Evolutionary conservation across 192 early-diverging fungal species (phyloP), one percentile per base, ranked within the genome.

Genomic region (Coemansia sp.): DNA sequence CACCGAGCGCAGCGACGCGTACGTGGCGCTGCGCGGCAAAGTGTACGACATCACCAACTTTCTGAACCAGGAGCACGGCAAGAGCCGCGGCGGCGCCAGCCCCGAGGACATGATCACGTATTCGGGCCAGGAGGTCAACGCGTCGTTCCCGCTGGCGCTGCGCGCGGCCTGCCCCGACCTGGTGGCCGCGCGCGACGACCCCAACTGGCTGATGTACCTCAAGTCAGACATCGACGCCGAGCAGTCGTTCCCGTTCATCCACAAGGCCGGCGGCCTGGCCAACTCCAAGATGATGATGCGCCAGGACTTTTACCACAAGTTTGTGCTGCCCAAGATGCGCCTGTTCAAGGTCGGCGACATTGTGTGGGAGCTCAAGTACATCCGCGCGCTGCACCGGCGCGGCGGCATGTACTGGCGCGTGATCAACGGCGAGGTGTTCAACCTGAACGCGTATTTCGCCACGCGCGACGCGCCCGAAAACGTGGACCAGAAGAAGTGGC

Each of bases 31-130:
- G n/a, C 75, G 82, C 8, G 87, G 87, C 14, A 67, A 67, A 23
- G 85, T 87, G 1, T 89, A 86, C 50, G 87, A 89, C 58, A 58
- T 87, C 19, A 83, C 82, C 4, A 81, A 80, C 38, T 85, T 87
- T 62, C 64, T 75, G 14, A 71, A 80, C 27, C 78, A 58, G 4
- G 80, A 82, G 60, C 87, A 88, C 57, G 84, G 81, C 17, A 66
- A 42, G 32, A 60, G 63, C 43, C 60, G 56, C 20, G 64, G 64
- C 21, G 71, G 64, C 25, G 70, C 64, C 22, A 63, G 60, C 19
- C 60, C 57, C 35, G 65, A 64, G 35, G 65, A 64, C 25, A 68
- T 75, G 55, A 44, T 63, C 41, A 52, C 55, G 55, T 82, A 79
- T 50, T 78, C 82, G 7, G 87, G 87, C 19, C 74, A 75, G 42